A percentile compares a stretch with the other conserved stretches of the same genome.
Evolutionary conservation across 495 filamentous ascomycete genomes (phyloP).

Genomic region (Podospora pseudoanserina): DNA sequence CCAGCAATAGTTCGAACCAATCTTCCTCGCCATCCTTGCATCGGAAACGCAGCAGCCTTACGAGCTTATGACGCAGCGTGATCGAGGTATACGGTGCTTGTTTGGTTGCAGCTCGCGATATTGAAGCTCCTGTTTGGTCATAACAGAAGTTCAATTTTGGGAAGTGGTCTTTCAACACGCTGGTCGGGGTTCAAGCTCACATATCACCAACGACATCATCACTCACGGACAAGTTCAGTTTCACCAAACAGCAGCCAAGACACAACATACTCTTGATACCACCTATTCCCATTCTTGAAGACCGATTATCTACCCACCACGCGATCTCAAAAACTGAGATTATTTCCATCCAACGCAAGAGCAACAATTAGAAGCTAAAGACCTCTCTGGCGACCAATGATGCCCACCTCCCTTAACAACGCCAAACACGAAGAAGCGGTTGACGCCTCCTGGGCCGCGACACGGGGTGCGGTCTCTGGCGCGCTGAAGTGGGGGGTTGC

Average conservation of each 20-base stretch:
- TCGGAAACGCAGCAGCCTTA: slow-evolving; percentile 8
- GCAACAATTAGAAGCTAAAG: neutral
- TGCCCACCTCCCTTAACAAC: slow-evolving; percentile 36
- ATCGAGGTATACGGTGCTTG: neutral
- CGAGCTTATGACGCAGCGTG: slow-evolving; percentile 22
- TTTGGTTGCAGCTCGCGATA: neutral
- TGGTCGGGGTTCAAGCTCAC: neutral
- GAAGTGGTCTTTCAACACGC: neutral
- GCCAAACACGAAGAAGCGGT: slow-evolving; percentile 54
- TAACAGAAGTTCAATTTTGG: neutral
- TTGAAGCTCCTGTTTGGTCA: neutral
- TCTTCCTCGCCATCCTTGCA: neutral
- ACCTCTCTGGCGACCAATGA: slow-evolving; percentile 11
- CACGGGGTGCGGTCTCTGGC: slow-evolving; percentile 56
- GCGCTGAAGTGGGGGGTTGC: slow-evolving; percentile 64
- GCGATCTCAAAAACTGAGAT: no score
- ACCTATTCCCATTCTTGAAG: neutral
- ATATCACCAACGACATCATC: neutral
- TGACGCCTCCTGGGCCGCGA: slow-evolving; percentile 59
- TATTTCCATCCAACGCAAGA: neutral
- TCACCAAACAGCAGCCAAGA: neutral
- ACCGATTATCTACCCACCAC: neutral
- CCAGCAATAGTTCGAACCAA: neutral
- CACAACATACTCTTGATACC: no score
- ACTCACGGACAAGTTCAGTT: neutral